Evolutionary conservation across 2,329 filamentous ascomycete genomes (phyloP).

Genomic region (Aspergillus tamarii): DNA sequence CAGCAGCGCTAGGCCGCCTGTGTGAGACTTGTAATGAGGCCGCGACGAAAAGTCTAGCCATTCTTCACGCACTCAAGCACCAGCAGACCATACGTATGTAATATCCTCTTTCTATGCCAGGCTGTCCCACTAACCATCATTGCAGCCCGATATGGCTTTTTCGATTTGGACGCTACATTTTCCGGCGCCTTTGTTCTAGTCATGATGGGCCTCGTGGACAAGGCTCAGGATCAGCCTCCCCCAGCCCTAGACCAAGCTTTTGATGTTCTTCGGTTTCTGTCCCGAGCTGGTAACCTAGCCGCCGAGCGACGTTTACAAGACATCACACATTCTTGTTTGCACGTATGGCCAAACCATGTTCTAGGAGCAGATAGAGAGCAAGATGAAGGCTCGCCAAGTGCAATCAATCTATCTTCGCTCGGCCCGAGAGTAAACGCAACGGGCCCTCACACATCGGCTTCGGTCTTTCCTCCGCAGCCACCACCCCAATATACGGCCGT

Average conservation of each 20-base stretch:
- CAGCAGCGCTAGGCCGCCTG: slow-evolving; percentile 15
- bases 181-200: slow-evolving; percentile 28
- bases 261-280: slow-evolving; percentile 20
- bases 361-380: neutral
- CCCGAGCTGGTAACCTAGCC: slow-evolving; percentile 20
- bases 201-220: slow-evolving; percentile 22
- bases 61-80: slow-evolving; percentile 20
- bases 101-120: neutral
- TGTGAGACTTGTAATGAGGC: slow-evolving; percentile 28
- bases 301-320: slow-evolving; percentile 24
- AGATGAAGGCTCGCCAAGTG: neutral
- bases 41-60: slow-evolving; percentile 23
- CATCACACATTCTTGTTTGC: slow-evolving; percentile 21
- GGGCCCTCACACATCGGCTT: neutral
- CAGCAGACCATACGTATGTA: slow-evolving; percentile 23
- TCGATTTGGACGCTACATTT: slow-evolving; percentile 28
- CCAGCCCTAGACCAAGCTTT: slow-evolving; percentile 20
- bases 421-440: neutral
- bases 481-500: neutral
- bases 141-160: slow-evolving; percentile 26
- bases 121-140: neutral
- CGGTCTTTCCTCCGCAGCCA: neutral
- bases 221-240: slow-evolving; percentile 14
- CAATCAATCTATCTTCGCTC: neutral
- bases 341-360: slow-evolving; percentile 20